These are phyloP conservation scores for Fusarium burgessii DNA, from an alignment of 2,329 filamentous ascomycete genomes.

Conservation along the genomic window DNA sequence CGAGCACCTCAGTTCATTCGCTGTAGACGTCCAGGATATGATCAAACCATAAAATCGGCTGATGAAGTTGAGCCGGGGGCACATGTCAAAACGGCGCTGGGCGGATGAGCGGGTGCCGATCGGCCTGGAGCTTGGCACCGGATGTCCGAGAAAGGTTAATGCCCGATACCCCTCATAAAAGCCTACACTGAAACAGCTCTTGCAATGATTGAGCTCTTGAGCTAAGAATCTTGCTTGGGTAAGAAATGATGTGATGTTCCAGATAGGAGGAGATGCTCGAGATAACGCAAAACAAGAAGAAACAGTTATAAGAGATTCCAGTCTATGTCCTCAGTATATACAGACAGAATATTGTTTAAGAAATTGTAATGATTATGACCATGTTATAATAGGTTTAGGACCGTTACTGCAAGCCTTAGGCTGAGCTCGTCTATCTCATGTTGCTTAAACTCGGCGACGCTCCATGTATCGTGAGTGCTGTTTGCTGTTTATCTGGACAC, in stretches of 20 bases:
- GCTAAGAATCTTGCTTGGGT: background rate
- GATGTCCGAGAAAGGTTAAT: conserved; percentile 29
- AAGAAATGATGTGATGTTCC: background rate
- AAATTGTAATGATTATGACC: too few relatives aligned
- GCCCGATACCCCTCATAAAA: conserved; percentile 10
- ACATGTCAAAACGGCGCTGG: conserved; percentile 34
- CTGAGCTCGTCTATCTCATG: too few relatives aligned
- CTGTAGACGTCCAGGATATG: background rate
- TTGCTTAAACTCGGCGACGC: background rate
- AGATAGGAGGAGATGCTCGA: background rate
- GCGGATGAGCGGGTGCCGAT: conserved; percentile 46
- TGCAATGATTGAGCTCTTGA: background rate
- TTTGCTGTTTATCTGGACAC: background rate
- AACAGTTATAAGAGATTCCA: too few relatives aligned
- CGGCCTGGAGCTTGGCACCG: conserved; percentile 27
- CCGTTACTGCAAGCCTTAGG: too few relatives aligned
- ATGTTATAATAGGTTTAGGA: too few relatives aligned
- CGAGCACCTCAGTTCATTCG: background rate
- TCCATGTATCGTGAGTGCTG: background rate
- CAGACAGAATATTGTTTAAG: too few relatives aligned
- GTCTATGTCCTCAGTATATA: too few relatives aligned
- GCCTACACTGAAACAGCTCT: conserved; percentile 12
- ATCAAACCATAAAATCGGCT: background rate
- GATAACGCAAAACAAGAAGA: too few relatives aligned
- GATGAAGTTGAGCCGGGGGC: conserved; percentile 21